Evolutionary conservation across 257 asterid genomes (phyloP), one percentile per base, ranked within the genome.

Genomic region (Mitragyna speciosa): DNA sequence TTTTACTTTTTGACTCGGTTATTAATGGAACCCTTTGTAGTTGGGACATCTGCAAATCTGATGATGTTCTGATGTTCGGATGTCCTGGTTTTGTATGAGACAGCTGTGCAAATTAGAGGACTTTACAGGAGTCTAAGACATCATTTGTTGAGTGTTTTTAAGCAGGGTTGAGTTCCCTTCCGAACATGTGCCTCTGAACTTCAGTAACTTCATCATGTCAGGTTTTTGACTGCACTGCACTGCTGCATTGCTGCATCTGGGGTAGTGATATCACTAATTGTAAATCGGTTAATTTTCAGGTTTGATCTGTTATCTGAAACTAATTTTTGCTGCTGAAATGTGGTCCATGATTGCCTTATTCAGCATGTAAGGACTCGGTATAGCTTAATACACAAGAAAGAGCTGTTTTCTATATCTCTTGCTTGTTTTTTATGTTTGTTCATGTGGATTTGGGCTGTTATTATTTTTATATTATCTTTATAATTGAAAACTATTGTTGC

Each of bases 61-160:
- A 82, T 92, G 87, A 93, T 95, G 99, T 95, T 95, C 82, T 95
- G 87, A 93, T 95, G 99, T 95, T 93, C 82, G 92, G 87, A 88
- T 31, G 24, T 39, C 20, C 48, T 67, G 28, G 80, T 64, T 71
- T 66, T 65, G 77, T 12, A 39, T 70, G 30, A 47, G 77, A 72
- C 74, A 56, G 80, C 75, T 76, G 68, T 78, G 70, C 73, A 49
- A 77, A 69, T 78, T 31, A 51, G 17, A 64, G 68, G 54, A 49
- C 69, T 0, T 17, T 45, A 4, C 71, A 59, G 63, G 49, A 66
- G 70, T 80, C 59, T 33, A n/a, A 66, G 47, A 78, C 84, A 56
- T 30, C 54, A 70, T 63, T 11, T 22, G 4, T 16, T 51, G 45
- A 31, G 54, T 70, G 36, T 71, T 73, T 70, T 80, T 48, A 78